These are phyloP conservation scores for Passiflora organensis DNA, from an alignment of 345 rosid species.

Conservation along the genomic window DNA sequence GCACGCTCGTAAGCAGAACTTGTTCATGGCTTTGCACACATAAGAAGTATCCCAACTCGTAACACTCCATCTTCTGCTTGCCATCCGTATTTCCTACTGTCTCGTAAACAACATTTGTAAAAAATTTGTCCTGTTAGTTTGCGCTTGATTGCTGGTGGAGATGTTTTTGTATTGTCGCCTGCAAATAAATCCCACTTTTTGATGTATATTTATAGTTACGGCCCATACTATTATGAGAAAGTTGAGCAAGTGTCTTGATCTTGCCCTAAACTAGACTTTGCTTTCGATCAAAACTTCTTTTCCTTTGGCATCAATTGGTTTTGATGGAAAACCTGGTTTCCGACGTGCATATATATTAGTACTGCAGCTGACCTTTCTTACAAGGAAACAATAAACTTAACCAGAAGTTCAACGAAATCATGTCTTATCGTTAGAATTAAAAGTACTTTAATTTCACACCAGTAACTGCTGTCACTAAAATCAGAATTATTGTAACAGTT, in stretches of 20 bases:
- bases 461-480: too few species aligned
- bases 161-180: not conserved
- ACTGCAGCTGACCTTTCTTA: too few species aligned
- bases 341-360: too few species aligned
- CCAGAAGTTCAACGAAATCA: too few species aligned
- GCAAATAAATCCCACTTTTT: slow-evolving; percentile 14
- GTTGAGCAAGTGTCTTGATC: not conserved
- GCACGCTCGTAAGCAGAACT: slow-evolving; percentile 85
- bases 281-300: too few species aligned
- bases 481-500: too few species aligned
- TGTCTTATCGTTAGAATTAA: too few species aligned
- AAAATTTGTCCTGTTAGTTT: slow-evolving; percentile 9
- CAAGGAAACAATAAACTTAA: too few species aligned
- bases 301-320: too few species aligned
- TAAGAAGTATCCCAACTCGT: slow-evolving; percentile 18
- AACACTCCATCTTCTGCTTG: not conserved
- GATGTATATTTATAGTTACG: slow-evolving; percentile 23
- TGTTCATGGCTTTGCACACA: slow-evolving; percentile 78
- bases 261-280: not conserved
- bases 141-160: slow-evolving; percentile 19
- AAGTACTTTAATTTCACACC: too few species aligned
- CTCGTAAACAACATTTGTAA: too few species aligned
- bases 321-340: too few species aligned
- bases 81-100: not conserved
- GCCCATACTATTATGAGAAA: slow-evolving; percentile 1